A percentile compares a stretch with the other conserved stretches of the same genome.
phyloP scores from a whole-genome alignment of 805 yeast species.

The Torulaspora gathmanii region DNA sequence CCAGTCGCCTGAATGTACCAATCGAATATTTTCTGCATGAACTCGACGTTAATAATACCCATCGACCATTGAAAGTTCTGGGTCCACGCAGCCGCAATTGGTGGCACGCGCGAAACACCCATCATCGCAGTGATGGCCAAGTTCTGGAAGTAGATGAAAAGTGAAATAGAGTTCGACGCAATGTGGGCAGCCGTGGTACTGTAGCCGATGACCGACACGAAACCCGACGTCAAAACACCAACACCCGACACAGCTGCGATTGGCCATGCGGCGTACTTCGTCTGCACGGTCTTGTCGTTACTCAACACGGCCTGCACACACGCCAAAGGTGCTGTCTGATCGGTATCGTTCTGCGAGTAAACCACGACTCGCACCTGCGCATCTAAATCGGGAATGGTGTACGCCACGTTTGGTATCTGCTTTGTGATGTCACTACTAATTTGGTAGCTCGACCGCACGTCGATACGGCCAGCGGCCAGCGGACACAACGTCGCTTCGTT shows the following conservation, averaged over 20 bases:
- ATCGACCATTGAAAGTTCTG: slow-evolving; percentile 95
- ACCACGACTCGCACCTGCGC: slow-evolving; percentile 79
- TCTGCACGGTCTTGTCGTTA: slow-evolving; percentile 92
- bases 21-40: slow-evolving; percentile 77
- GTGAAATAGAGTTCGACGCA: slow-evolving; percentile 90
- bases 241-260: slow-evolving; percentile 86
- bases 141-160: slow-evolving; percentile 90
- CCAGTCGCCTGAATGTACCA: slow-evolving; percentile 98
- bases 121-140: slow-evolving; percentile 90
- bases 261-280: slow-evolving; percentile 91
- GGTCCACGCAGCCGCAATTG: slow-evolving; percentile 97
- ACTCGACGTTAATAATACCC: slow-evolving; percentile 73
- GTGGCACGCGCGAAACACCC: slow-evolving; percentile 90
- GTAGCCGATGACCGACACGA: slow-evolving; percentile 82
- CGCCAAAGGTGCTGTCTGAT: slow-evolving; percentile 53
- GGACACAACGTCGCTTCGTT: slow-evolving; percentile 67
- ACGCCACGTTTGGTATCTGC: slow-evolving; percentile 77
- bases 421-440: slow-evolving; percentile 40
- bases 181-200: slow-evolving; percentile 93
- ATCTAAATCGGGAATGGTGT: slow-evolving; percentile 88
- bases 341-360: slow-evolving; percentile 45
- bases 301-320: slow-evolving; percentile 85
- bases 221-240: slow-evolving; percentile 83
- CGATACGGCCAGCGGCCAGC: slow-evolving; percentile 79
- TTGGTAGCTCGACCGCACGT: slow-evolving; percentile 49